Conservation (phyloP, 2,329 filamentous ascomycete species). For the Diaporthe destruens region DNA sequence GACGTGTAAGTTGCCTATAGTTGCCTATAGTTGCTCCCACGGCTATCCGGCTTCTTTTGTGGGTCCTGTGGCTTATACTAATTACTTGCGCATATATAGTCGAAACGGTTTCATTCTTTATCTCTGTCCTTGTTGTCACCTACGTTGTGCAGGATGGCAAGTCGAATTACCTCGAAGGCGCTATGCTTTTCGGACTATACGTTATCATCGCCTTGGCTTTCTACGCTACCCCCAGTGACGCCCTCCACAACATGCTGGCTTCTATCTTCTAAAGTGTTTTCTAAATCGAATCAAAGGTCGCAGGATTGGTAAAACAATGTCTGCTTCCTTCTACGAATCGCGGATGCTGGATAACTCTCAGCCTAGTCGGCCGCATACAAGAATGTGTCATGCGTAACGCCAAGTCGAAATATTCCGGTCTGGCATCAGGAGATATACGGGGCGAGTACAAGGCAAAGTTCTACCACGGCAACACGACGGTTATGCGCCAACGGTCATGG, state of each 20-base stretch:
- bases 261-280: neutral
- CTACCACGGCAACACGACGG: neutral
- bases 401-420: neutral
- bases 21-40: slow-evolving; percentile 37
- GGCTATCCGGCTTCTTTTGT: neutral
- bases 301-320: neutral
- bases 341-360: neutral
- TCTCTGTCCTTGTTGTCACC: slow-evolving; percentile 80
- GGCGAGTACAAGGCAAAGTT: neutral
- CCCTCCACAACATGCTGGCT: slow-evolving; percentile 55
- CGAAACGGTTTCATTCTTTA: slow-evolving; percentile 82
- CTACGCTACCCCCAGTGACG: slow-evolving; percentile 65
- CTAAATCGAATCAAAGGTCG: neutral
- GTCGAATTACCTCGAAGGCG: slow-evolving; percentile 86
- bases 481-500: neutral
- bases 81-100: slow-evolving; percentile 55
- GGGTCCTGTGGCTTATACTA: neutral
- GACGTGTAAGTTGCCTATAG: slow-evolving; percentile 61
- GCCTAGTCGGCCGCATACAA: neutral
- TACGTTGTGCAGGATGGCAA: slow-evolving; percentile 85
- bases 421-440: neutral
- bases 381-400: neutral
- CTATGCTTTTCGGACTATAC: slow-evolving; percentile 72
- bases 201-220: slow-evolving; percentile 72
- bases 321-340: too few relatives aligned